Base-by-base conservation (phyloP, 768 basidiomycete species). In the Suillus discolor region DNA sequence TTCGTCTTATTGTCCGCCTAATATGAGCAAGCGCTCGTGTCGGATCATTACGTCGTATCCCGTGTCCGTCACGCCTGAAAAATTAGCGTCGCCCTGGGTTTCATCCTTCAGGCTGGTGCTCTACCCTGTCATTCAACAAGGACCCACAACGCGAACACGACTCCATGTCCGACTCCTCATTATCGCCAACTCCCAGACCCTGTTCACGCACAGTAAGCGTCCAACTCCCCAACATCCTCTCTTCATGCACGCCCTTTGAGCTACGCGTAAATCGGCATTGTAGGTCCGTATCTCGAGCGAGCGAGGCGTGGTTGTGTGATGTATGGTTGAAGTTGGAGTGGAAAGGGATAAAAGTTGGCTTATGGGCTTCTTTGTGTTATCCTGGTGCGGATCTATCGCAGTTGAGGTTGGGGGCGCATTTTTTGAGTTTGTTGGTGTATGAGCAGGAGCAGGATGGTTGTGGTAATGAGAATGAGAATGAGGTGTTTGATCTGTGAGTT, bases 341-440 rank as follows among this genome's bases (percentile, higher is more conserved):
- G 75, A 60, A 64, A 12, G 69, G 57, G 36, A 71, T 76, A 57
- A 84, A 82, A 65, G 71, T 79, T 6, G 87, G 87, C 1, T 75
- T 91, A 28, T 79, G 89, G 36, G 86, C 85, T 1, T 79, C 86
- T 2, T 79, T 88, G 2, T 88, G 87, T 69, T 84, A 85, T 68
- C 89, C 89, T 9, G 81, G 76, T 3, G 85, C 83, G 68, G 89
- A 89, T 69, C 75, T 78, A 9, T 76, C 86, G 0, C 89, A 90
- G 71, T 75, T 91, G 28, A 76, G 79, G 39, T 76, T 87, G 42
- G 74, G 85, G 60, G 79, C 82, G 39, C 85, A 89, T 66, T 81
- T 88, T 55, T 69, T 85, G 63, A 79, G 81, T 47, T 67, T 84
- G 61, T 62, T 86, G 54, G 67, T 82, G 25, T 71, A 80, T 64